Base-by-base conservation (phyloP, 768 basidiomycete species). In the Trametes coccinea region DNA sequence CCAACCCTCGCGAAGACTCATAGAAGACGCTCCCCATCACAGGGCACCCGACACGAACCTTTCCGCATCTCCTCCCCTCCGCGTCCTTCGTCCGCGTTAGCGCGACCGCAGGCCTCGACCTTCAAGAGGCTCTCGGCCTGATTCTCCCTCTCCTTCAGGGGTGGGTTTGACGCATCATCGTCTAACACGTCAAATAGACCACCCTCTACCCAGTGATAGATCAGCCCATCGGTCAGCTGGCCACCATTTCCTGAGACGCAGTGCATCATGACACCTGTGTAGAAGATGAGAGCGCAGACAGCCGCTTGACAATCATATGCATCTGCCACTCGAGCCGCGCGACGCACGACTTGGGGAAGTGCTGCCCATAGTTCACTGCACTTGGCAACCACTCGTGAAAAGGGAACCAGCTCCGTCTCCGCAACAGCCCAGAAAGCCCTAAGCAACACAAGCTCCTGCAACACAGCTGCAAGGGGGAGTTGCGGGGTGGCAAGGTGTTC, bases 181-280 rank as follows among this genome's bases (percentile, higher is more conserved):
- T 58, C 56, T 4, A 58, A 46, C 4, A 22, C 29, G 43, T 55
- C 41, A 29, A 55, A 55, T 5, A 56, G 34, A 1, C 54, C 54
- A 3, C 54, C 54, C 16, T 29, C 2, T 4, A 47, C 45, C 54
- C 54, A 45, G 34, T 33, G 17, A 14, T 56, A 29, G n/a, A 56
- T 29, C 27, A 56, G 8, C 33, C 17, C 41, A 7, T 56, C 54
- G 11, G 14, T 29, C 7, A 31, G n/a, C 41, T 44, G 33, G 8
- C 16, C 34, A 10, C 16, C 34, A 31, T 10, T 29, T 31, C 43
- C 43, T 9, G 8, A 14, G 41, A 29, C 9, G 16, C 14, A 39
- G 33, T 27, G 9, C 17, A 45, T 16, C 7, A n/a, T 31, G 5
- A 22, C 22, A 1, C 45, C 17, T 22, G 16, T 8, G 22, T 53